Evolutionary conservation across 345 rosid genomes (phyloP).

Genomic region (Eucalyptus shirleyi): DNA sequence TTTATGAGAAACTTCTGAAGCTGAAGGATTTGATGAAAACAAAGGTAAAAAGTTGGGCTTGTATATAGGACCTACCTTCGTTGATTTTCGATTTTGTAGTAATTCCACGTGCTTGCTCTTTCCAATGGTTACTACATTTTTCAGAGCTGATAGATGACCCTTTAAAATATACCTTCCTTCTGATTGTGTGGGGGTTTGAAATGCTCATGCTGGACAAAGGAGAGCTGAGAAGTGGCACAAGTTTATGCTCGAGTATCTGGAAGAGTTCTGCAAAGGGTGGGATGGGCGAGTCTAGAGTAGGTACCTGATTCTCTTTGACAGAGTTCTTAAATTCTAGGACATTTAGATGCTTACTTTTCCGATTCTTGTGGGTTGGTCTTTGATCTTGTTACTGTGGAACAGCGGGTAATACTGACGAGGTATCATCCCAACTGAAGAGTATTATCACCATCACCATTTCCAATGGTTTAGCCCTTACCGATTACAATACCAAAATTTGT

Average conservation of each 20-base stretch:
- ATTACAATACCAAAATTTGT: background rate
- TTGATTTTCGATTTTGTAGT: background rate
- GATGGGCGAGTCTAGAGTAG: constrained; percentile 38
- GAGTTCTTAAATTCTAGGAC: background rate
- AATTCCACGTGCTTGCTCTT: background rate
- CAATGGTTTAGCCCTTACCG: background rate
- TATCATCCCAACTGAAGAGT: background rate
- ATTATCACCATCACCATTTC: background rate
- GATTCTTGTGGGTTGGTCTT: background rate
- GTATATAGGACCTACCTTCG: background rate
- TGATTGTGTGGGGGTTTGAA: background rate
- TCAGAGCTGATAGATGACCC: background rate
- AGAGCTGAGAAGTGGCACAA: constrained; percentile 74
- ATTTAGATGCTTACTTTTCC: background rate
- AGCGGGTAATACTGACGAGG: background rate
- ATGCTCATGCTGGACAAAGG: constrained; percentile 50
- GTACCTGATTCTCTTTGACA: background rate
- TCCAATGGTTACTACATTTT: background rate
- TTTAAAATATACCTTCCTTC: background rate
- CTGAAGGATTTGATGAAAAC: no score
- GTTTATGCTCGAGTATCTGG: constrained; percentile 61
- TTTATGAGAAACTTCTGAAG: no score
- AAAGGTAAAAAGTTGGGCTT: no score
- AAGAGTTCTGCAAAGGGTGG: constrained; percentile 71
- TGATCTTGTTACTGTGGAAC: background rate